Percentiles rank a stretch among this genome's conserved stretches.
Conservation (phyloP, 2,329 filamentous ascomycete species). For the Alternaria viburni region DNA sequence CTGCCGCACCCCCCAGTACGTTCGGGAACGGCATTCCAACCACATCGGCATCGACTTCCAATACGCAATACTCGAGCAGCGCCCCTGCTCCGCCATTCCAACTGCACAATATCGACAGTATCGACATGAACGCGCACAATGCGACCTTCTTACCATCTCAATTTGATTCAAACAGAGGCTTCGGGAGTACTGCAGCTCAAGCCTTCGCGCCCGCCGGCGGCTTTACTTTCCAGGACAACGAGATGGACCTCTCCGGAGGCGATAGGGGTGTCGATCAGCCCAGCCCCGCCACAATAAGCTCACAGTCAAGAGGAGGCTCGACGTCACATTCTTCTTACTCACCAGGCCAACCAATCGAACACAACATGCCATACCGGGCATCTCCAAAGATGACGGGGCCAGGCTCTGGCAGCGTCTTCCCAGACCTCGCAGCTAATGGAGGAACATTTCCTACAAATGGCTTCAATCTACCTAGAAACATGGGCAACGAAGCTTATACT, state of each 20-base stretch:
- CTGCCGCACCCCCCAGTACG: slow-evolving; percentile 34
- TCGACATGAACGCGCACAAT: slow-evolving; percentile 32
- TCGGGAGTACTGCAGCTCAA: slow-evolving; percentile 1
- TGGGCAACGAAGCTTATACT: slow-evolving; percentile 21
- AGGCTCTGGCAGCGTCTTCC: slow-evolving; percentile 6
- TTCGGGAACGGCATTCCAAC: slow-evolving; percentile 24
- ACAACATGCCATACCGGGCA: slow-evolving; percentile 36
- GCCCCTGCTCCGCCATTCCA: slow-evolving; percentile 33
- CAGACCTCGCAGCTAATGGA: not conserved
- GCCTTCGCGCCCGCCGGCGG: slow-evolving; percentile 10
- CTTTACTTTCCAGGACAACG: slow-evolving; percentile 31
- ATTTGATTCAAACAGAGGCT: not conserved
- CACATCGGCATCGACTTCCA: not conserved
- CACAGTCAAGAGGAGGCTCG: slow-evolving; percentile 39
- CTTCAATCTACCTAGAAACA: slow-evolving; percentile 6
- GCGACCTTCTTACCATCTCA: slow-evolving; percentile 17
- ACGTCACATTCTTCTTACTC: slow-evolving; percentile 48
- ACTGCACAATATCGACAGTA: slow-evolving; percentile 21
- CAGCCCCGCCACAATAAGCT: slow-evolving; percentile 44
- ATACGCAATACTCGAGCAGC: slow-evolving; percentile 18
- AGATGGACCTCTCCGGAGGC: slow-evolving; percentile 46
- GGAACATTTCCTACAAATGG: slow-evolving; percentile 13
- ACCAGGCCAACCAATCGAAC: slow-evolving; percentile 33
- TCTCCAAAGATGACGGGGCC: slow-evolving; percentile 26
- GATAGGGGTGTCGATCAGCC: slow-evolving; percentile 36